Evolutionary conservation across 768 basidiomycete species (phyloP), one percentile per base, ranked within the genome.

Genomic region (Leucocoprinus birnbaumii): DNA sequence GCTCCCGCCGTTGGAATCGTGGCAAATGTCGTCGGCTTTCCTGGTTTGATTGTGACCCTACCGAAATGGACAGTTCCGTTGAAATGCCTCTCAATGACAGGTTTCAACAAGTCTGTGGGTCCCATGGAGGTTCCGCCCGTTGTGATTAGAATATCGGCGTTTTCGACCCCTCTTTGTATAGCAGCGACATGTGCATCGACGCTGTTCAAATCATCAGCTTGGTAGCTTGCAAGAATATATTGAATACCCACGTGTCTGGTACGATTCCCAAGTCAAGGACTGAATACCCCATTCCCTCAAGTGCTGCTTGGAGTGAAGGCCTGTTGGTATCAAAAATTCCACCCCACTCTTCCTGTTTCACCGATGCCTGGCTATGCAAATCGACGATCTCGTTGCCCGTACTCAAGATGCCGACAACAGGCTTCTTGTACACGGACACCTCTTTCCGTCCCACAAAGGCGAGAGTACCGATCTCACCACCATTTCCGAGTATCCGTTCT

Each of bases 41-140:
- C 93, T 0, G 85, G 85, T 62, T 91, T 91, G 63, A 93, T 81
- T 21, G 82, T 82, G 48, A 94, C 89, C 7, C 92, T 79, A 1
- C 93, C 93, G 65, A 96, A 94, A 63, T 94, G 91, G 3, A 94
- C 77, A 6, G 78, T 86, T 0, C 92, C 93, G 16, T 74, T 66
- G 53, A 94, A 79, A 41, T 87, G 78, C 14, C 85, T 82, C 68
- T 96, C 93, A 53, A 96, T 87, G 55, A 94, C 82, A 1, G 93
- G 93, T 67, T 95, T 94, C 38, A 96, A 70, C 19, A 95, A 76
- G 67, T 95, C 93, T 0, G 84, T 85, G 1, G 92, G 80, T 0
- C 93, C 93, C 93, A 95, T 95, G 1, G 90, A 92, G 3, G 93
- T 94, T 3, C 93, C 93, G 10, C 93, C 93, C 1, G 93, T 96